Percentiles rank a stretch among this genome's conserved stretches.
Evolutionary conservation across 306 rosid species (phyloP).

Genomic region (Castanea mollissima): DNA sequence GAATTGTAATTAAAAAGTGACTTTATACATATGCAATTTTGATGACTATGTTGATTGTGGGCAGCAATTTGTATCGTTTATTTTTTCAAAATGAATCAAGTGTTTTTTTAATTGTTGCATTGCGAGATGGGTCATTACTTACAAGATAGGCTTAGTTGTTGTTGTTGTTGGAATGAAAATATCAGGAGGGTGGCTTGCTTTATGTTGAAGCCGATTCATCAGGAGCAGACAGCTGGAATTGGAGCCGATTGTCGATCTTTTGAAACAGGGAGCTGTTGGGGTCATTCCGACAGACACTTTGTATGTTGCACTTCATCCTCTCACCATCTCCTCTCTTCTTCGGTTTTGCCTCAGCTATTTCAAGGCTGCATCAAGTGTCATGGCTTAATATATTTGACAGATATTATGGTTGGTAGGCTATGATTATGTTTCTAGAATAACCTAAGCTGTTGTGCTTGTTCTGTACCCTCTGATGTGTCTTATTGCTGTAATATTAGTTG

Average conservation of each 20-base stretch:
- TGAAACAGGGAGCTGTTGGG: slow-evolving; percentile 89
- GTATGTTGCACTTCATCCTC: slow-evolving; percentile 33
- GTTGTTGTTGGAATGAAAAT: not conserved
- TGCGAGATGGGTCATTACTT: not conserved
- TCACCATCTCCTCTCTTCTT: not conserved
- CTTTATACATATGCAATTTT: too few species aligned
- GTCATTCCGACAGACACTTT: slow-evolving; percentile 89
- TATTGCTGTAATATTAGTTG: not conserved
- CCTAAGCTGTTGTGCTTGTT: not conserved
- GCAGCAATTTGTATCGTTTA: too few species aligned
- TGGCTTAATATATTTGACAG: not conserved
- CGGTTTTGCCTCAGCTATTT: not conserved
- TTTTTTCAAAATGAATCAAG: not conserved
- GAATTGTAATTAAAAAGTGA: not conserved
- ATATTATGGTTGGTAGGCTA: not conserved
- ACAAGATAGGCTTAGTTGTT: not conserved
- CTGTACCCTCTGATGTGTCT: not conserved
- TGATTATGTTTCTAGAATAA: not conserved
- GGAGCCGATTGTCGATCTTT: slow-evolving; percentile 59
- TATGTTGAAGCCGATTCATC: slow-evolving; percentile 72
- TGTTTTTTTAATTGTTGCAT: not conserved
- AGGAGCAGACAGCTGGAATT: slow-evolving; percentile 78
- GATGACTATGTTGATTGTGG: too few species aligned
- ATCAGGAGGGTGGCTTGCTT: slow-evolving; percentile 71
- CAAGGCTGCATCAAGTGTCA: not conserved